phyloP scores from a whole-genome alignment of 139 green algal genomes.

The Volvox africanus region DNA sequence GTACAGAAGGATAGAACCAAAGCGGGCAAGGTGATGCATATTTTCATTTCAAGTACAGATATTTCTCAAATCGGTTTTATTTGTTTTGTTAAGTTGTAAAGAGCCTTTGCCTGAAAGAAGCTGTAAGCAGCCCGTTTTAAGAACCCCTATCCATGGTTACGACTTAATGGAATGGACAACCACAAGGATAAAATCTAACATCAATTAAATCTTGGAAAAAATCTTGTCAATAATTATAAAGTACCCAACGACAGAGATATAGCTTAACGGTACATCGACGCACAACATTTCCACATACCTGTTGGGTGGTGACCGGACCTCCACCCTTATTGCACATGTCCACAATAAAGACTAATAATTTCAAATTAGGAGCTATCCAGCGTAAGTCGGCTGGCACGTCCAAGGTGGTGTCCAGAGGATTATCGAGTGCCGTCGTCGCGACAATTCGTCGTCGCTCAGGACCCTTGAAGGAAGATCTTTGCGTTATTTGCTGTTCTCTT shows the following conservation, averaged over 20 bases:
- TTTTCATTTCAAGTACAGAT: no score
- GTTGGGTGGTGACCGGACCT: background rate
- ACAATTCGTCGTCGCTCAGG: background rate
- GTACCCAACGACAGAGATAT: background rate
- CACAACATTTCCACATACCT: constrained; percentile 5
- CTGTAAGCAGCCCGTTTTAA: background rate
- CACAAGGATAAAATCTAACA: background rate
- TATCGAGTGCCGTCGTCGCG: background rate
- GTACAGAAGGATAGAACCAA: no score
- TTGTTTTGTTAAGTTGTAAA: background rate
- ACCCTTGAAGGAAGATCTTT: background rate
- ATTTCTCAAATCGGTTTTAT: no score
- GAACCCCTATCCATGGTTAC: background rate
- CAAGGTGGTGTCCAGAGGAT: background rate
- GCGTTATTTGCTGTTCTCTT: background rate
- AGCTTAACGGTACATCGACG: background rate
- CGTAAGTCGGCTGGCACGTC: background rate
- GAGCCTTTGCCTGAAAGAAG: background rate
- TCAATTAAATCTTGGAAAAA: background rate
- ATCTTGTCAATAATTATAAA: background rate
- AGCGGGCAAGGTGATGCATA: no score
- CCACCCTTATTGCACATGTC: constrained; percentile 38
- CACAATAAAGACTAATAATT: constrained; percentile 2
- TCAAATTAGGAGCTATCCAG: background rate
- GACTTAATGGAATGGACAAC: background rate